Percentiles rank a stretch among this genome's conserved stretches.
phyloP scores from a whole-genome alignment of 495 filamentous ascomycete genomes.

The Penicillium odoratum region DNA sequence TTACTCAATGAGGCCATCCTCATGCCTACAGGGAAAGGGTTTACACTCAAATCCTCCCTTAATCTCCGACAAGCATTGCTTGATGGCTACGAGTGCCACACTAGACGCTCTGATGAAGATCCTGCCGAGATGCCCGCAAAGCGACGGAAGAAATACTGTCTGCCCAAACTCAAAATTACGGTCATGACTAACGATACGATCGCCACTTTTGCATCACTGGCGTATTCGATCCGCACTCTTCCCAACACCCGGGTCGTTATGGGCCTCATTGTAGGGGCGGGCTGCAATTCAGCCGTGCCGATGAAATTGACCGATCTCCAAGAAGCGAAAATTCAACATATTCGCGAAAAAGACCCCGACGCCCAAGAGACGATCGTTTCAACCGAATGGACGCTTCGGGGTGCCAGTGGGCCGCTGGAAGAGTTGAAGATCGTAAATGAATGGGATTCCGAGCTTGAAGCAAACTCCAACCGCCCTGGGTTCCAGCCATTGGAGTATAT shows the following conservation, averaged over 20 bases:
- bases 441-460: constrained; percentile 67
- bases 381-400: constrained; percentile 77
- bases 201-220: constrained; percentile 69
- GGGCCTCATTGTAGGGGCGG: constrained; percentile 75
- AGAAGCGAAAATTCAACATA: constrained; percentile 49
- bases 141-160: constrained; percentile 37
- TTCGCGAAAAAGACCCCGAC: constrained; percentile 31
- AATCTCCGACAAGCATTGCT: constrained; percentile 67
- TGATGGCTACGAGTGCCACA: constrained; percentile 60
- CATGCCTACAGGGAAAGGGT: constrained; percentile 80
- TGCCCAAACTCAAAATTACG: constrained; percentile 63
- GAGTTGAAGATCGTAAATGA: constrained; percentile 57
- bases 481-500: constrained; percentile 84
- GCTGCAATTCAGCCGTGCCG: constrained; percentile 73
- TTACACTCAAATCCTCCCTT: constrained; percentile 63
- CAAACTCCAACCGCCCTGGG: constrained; percentile 60
- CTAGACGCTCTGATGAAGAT: constrained; percentile 30
- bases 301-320: constrained; percentile 61
- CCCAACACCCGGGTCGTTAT: constrained; percentile 67
- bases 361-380: constrained; percentile 64
- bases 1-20: constrained; percentile 68
- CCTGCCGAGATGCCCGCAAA: constrained; percentile 21
- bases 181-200: constrained; percentile 78
- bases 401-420: constrained; percentile 58
- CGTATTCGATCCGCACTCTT: constrained; percentile 57